Evolutionary conservation across 2,329 filamentous ascomycete genomes (phyloP).

Genomic region (Scedosporium aurantiacum): DNA sequence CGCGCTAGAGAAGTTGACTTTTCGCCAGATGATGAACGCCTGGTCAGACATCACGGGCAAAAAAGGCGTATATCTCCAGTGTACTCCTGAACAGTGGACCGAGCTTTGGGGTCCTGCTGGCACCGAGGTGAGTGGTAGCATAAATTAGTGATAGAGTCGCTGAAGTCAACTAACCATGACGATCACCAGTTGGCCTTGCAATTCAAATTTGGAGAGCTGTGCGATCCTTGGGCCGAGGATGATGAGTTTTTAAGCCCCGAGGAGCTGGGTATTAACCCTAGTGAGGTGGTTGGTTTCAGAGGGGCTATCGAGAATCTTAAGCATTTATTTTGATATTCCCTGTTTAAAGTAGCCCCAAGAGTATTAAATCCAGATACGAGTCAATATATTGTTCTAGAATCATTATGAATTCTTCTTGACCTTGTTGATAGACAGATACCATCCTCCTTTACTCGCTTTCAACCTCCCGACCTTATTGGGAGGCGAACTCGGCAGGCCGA

Average conservation of each 20-base stretch:
- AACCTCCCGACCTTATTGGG: no score
- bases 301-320: slow-evolving; percentile 11
- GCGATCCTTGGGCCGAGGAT: slow-evolving; percentile 13
- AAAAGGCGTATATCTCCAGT: slow-evolving; percentile 12
- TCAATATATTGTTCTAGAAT: no score
- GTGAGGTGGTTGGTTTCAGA: slow-evolving; percentile 14
- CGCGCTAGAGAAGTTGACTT: slow-evolving; percentile 15
- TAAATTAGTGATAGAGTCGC: neutral
- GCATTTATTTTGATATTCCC: slow-evolving; percentile 6
- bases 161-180: neutral
- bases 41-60: slow-evolving; percentile 16
- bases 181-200: slow-evolving; percentile 11
- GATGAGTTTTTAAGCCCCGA: slow-evolving; percentile 11
- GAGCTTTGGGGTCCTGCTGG: slow-evolving; percentile 13
- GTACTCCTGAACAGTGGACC: slow-evolving; percentile 10
- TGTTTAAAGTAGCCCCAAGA: no score
- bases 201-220: slow-evolving; percentile 15
- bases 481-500: no score
- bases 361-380: no score
- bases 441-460: no score
- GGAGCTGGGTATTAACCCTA: slow-evolving; percentile 12
- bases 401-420: no score
- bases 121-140: slow-evolving; percentile 8
- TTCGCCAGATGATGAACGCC: slow-evolving; percentile 13
- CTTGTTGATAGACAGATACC: no score